Evolutionary conservation across 805 yeast genomes (phyloP).

Genomic region (Starmerella apis): DNA sequence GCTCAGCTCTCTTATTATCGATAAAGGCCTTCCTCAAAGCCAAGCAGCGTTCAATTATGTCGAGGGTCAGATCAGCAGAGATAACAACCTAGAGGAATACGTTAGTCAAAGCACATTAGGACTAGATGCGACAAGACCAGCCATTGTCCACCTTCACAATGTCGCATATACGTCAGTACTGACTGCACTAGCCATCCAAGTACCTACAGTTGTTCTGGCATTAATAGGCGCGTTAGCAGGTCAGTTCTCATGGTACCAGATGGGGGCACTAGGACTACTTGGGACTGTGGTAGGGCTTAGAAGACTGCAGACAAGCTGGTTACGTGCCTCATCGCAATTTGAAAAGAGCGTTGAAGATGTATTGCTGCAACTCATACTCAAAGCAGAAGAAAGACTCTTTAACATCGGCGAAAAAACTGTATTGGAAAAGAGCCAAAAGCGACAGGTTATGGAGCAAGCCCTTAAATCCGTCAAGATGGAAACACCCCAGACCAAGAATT

Average conservation of each 20-base stretch:
- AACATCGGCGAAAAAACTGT: constrained; percentile 27
- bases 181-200: constrained; percentile 30
- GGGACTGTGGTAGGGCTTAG: constrained; percentile 33
- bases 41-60: constrained; percentile 27
- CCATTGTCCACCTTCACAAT: constrained; percentile 26
- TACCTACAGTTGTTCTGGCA: constrained; percentile 30
- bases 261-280: constrained; percentile 32
- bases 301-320: constrained; percentile 32
- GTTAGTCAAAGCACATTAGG: background rate
- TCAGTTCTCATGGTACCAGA: constrained; percentile 29
- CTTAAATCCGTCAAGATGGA: background rate
- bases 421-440: constrained; percentile 1
- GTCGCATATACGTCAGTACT: constrained; percentile 28
- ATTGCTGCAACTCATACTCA: constrained; percentile 26
- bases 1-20: constrained; percentile 18
- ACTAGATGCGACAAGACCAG: background rate
- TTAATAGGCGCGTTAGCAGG: constrained; percentile 28
- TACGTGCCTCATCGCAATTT: constrained; percentile 24
- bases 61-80: constrained; percentile 28
- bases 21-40: constrained; percentile 28
- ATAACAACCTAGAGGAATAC: background rate
- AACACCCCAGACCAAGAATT: background rate
- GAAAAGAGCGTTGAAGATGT: constrained; percentile 23
- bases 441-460: constrained; percentile 4
- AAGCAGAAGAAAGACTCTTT: constrained; percentile 28